Percentiles rank a stretch among this genome's conserved stretches.
Conservation (phyloP, 192 early-diverging fungal species). For the Linderina pennispora region DNA sequence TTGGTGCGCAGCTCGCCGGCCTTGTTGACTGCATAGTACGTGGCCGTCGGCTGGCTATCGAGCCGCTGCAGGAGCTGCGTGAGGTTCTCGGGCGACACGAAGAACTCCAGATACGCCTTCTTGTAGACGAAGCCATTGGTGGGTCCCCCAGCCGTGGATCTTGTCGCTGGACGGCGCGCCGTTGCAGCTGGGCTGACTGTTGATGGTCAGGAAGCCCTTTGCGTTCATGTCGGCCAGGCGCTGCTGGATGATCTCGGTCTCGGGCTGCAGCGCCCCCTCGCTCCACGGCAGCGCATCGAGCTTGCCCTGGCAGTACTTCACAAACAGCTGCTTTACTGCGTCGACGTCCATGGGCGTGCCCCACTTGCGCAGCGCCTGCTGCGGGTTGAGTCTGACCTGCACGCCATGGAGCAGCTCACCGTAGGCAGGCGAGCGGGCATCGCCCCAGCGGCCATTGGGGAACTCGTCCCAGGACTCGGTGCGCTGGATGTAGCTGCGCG, state of each 20-base stretch:
- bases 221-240: constrained; percentile 66
- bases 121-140: constrained; percentile 94
- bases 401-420: constrained; percentile 78
- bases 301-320: constrained; percentile 74
- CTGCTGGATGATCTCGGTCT: constrained; percentile 68
- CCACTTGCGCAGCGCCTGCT: constrained; percentile 76
- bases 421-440: constrained; percentile 87
- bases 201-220: constrained; percentile 90
- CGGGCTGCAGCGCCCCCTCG: constrained; percentile 70
- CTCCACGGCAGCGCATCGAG: constrained; percentile 88
- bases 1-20: constrained; percentile 88
- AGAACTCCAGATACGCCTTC: constrained; percentile 97
- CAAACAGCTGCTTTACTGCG: constrained; percentile 77
- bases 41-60: constrained; percentile 54
- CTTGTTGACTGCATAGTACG: constrained; percentile 89
- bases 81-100: constrained; percentile 67
- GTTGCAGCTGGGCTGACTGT: constrained; percentile 93
- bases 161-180: constrained; percentile 73
- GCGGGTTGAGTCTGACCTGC: constrained; percentile 73
- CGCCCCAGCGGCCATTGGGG: constrained; percentile 98
- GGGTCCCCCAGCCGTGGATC: constrained; percentile 90
- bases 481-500: constrained; percentile 82
- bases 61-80: constrained; percentile 57
- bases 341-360: constrained; percentile 55
- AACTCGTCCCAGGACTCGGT: constrained; percentile 97